Percentiles rank a stretch among this genome's conserved stretches.
Evolutionary conservation across 306 rosid genomes (phyloP).

Genomic region (Abrus pulchellus): DNA sequence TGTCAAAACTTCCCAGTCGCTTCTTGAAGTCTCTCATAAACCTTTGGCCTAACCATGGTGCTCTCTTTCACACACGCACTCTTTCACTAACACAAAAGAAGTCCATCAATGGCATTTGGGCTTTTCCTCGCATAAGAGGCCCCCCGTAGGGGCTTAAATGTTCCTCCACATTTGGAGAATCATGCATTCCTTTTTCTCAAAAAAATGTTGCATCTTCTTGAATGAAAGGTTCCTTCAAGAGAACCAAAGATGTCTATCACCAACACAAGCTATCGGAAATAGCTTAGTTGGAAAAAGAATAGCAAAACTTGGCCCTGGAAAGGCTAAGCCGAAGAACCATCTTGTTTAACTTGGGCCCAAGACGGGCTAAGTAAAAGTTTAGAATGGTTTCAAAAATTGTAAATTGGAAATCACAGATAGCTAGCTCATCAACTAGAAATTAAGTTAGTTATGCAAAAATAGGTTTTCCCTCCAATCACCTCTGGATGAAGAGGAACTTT

Average conservation of each 20-base stretch:
- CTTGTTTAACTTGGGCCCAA: conserved; percentile 55
- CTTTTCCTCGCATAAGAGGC: conserved; percentile 58
- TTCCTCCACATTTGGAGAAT: conserved; percentile 66
- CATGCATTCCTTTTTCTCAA: conserved; percentile 69
- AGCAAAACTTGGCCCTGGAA: conserved; percentile 61
- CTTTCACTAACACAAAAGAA: conserved; percentile 65
- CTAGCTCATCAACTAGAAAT: conserved; percentile 57
- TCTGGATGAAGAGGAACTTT: conserved; percentile 59
- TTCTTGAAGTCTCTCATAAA: conserved; percentile 61
- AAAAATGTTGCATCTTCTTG: conserved; percentile 51
- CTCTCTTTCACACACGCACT: conserved; percentile 56
- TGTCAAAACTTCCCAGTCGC: conserved; percentile 61
- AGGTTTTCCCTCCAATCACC: conserved; percentile 58
- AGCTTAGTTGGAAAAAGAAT: conserved; percentile 59
- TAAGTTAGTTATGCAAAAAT: conserved; percentile 46
- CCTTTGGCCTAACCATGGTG: conserved; percentile 99
- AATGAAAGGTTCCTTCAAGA: conserved; percentile 60
- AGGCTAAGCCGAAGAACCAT: conserved; percentile 54
- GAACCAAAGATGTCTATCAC: conserved; percentile 59
- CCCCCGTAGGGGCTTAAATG: conserved; percentile 68
- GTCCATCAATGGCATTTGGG: conserved; percentile 63
- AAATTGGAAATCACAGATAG: conserved; percentile 59
- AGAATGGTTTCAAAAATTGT: conserved; percentile 69
- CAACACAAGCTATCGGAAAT: conserved; percentile 74
- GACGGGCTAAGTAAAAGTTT: conserved; percentile 57